Evolutionary conservation across 768 basidiomycete genomes (phyloP).

Genomic region (Podaxis rugospora): DNA sequence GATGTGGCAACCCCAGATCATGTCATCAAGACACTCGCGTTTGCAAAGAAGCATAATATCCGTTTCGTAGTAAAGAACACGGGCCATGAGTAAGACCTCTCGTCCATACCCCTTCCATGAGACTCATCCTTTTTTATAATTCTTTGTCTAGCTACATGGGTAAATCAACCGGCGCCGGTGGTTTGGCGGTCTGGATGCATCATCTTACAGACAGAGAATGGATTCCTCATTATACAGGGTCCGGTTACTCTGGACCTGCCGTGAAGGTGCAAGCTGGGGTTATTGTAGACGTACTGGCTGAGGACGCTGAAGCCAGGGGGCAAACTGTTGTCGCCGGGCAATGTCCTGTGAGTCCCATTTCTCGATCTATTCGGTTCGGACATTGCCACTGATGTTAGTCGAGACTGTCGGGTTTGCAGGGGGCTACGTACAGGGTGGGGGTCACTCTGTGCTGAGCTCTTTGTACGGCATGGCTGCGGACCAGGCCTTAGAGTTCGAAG

Average conservation of each 20-base stretch:
- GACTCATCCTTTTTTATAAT: background rate
- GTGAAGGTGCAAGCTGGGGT: conserved; percentile 19
- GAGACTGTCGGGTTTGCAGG: conserved; percentile 34
- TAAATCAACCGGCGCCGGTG: conserved; percentile 18
- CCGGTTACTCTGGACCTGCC: conserved; percentile 15
- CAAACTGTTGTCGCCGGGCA: conserved; percentile 15
- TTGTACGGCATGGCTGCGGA: conserved; percentile 24
- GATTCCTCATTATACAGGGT: conserved; percentile 14
- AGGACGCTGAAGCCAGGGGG: conserved; percentile 13
- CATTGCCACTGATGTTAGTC: background rate
- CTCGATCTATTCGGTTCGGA: background rate
- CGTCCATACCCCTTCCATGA: background rate
- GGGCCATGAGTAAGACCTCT: conserved; percentile 16
- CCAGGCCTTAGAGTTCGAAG: conserved; percentile 28
- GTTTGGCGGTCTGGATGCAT: conserved; percentile 19
- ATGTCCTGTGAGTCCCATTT: conserved; percentile 13
- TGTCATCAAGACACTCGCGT: conserved; percentile 18
- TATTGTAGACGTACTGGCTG: conserved; percentile 12
- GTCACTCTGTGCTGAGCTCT: conserved; percentile 22
- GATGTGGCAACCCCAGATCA: conserved; percentile 17
- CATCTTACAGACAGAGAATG: conserved; percentile 15
- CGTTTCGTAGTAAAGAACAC: conserved; percentile 22
- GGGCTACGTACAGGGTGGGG: conserved; percentile 38
- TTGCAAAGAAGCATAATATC: conserved; percentile 18
- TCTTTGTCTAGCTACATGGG: conserved; percentile 16